phyloP scores from a whole-genome alignment of 2,329 filamentous ascomycete genomes.

The Ophiostoma sp. region DNA sequence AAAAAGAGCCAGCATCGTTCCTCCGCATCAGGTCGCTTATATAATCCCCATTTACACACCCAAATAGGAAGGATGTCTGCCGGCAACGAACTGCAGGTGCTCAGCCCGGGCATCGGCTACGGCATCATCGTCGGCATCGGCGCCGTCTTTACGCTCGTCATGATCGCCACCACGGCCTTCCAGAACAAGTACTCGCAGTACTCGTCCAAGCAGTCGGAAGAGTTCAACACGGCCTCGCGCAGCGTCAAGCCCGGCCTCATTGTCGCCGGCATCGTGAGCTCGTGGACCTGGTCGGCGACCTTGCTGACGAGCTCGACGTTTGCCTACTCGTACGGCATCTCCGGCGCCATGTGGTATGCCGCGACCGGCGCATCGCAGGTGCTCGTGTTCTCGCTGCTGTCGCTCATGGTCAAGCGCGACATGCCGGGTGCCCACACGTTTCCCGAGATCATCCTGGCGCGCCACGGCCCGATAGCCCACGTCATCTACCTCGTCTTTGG shows the following conservation, averaged over 20 bases:
- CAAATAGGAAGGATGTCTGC: neutral
- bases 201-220: conserved; percentile 28
- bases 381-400: conserved; percentile 39
- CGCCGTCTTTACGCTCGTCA: conserved; percentile 34
- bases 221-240: conserved; percentile 35
- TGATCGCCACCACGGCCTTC: conserved; percentile 36
- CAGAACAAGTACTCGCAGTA: conserved; percentile 38
- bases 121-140: conserved; percentile 48
- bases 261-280: conserved; percentile 43
- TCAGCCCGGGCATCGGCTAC: conserved; percentile 41
- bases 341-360: conserved; percentile 41
- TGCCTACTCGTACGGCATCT: conserved; percentile 40
- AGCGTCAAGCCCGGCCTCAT: conserved; percentile 42
- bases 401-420: conserved; percentile 40
- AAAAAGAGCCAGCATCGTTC: too few relatives aligned
- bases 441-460: conserved; percentile 38
- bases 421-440: conserved; percentile 41
- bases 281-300: conserved; percentile 47
- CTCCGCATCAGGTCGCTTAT: neutral
- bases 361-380: conserved; percentile 39
- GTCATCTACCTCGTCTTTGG: conserved; percentile 39
- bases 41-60: neutral
- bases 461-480: conserved; percentile 38
- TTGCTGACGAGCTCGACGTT: conserved; percentile 38
- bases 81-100: conserved; percentile 24